Evolutionary conservation across 2,329 filamentous ascomycete genomes (phyloP).

Genomic region (Simplicillium sp.): DNA sequence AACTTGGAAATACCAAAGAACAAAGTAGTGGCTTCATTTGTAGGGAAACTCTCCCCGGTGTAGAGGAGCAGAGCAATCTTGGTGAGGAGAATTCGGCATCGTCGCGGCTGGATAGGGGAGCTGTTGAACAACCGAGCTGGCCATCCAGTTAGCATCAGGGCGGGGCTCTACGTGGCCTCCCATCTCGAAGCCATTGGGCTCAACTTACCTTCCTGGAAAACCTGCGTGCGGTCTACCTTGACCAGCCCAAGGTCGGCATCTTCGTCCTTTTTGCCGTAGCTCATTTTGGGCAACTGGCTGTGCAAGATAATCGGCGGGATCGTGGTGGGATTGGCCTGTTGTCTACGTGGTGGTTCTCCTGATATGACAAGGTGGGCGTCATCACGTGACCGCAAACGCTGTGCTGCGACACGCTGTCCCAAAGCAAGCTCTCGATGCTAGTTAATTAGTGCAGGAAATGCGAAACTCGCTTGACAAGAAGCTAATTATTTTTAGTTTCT

Average conservation of each 20-base stretch:
- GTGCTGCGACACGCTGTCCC: no score
- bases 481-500: no score
- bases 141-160: constrained; percentile 23
- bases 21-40: constrained; percentile 92
- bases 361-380: no score
- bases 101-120: constrained; percentile 90
- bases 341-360: no score
- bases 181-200: constrained; percentile 13
- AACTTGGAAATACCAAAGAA: constrained; percentile 99
- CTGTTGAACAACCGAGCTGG: constrained; percentile 95
- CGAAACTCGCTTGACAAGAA: no score
- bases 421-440: no score
- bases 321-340: no score
- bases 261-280: constrained; percentile 98
- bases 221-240: constrained; percentile 94
- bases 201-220: constrained; percentile 90
- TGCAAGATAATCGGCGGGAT: no score
- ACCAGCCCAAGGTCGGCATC: constrained; percentile 89
- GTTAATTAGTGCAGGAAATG: no score
- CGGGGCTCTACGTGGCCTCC: constrained; percentile 13
- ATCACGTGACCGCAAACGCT: no score
- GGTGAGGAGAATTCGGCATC: constrained; percentile 93
- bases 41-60: constrained; percentile 93
- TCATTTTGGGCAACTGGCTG: constrained; percentile 54
- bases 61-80: constrained; percentile 96